Evolutionary conservation across 192 early-diverging fungal species (phyloP), one percentile per base, ranked within the genome.

Genomic region (Coemansia sp.): DNA sequence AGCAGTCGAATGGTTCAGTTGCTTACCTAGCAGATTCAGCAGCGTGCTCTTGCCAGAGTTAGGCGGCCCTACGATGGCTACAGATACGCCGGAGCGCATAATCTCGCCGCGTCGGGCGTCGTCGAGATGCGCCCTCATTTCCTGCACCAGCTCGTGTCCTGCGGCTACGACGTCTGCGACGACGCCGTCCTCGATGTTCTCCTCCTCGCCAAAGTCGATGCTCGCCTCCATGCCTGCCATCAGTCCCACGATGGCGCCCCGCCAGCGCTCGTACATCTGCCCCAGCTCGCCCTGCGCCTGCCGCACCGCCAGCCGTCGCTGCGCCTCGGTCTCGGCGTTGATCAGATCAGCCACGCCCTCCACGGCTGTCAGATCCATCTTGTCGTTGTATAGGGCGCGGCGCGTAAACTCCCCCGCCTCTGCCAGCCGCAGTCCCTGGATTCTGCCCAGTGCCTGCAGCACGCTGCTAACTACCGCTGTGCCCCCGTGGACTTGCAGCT

Each of bases 131-230:
- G 45, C 47, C 2, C 17, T 9, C 9, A 83, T 79, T 3, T 32
- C 37, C 17, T 21, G 9, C 4, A 27, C 48, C 51, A 80, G 38
- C 19, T 3, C 11, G 1, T 35, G 23, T 3, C 50, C 64, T 1
- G 32, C 26, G 3, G 17, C 19, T 17, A 43, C 38, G 5, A 68
- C 72, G 8, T 37, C 30, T 11, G 33, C 32, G 14, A 57, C 71
- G 0, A 88, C 80, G 21, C 70, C 83, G 31, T 88, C 84, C 37
- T 91, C 89, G 30, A 91, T 87, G 17, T 86, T 80, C 47, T 91
- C 89, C 40, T 91, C 87, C 54, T 89, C 89, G 37, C 85, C 80
- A 74, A 91, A 91, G 32, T 91, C 89, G 18, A 91, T 87, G 2
- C 81, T 53, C 10, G 89, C 87, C 43, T 91, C 89, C 8, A 82